Base-by-base conservation (phyloP, 208 protist species). In the Leptomonas pyrrhocoris region DNA sequence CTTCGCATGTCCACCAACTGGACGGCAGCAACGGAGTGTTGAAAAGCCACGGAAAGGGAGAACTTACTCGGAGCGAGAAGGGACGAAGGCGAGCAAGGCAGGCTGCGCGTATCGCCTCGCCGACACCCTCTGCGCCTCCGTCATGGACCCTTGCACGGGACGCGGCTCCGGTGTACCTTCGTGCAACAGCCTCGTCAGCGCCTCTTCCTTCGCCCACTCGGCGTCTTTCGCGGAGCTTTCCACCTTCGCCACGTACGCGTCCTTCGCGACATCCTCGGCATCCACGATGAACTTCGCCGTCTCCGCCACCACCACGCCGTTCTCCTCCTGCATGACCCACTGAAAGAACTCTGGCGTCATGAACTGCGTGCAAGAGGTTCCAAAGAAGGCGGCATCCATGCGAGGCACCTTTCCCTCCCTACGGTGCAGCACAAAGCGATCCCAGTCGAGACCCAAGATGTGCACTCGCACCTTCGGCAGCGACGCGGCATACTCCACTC, bases 281-380 rank as follows among this genome's bases (percentile, higher is more conserved):
- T 95, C 87, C 46, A 97, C 69, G 51, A 95, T 83, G 77, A 97
- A 97, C 78, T 97, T 97, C 16, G 86, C 89, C n/a, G 93, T 97
- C 65, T 97, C 90, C 8, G 85, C 85, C 30, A 95, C 80, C 48
- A 96, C 89, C 0, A 93, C 77, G 0, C 79, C 88, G 30, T 86
- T 56, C 28, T 48, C 63, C 2, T 13, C 68, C 8, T 12, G 46
- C 88, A 97, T 90, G 27, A 74, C 67, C 0, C 51, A 55, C 2
- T 45, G 18, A 34, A 93, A 86, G 27, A 94, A 74, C 13, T 74
- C 57, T 6, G 65, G 50, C 1, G 83, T 87, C 73, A 97, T 76
- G 45, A 84, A 76, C 21, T 94, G 89, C 3, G 87, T 94, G 69
- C 85, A 93, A 21, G 85, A 85, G 34, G 84, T 85, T 23, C 87